Conservation (phyloP, 495 filamentous ascomycete species). For the Penicillium salamii region DNA sequence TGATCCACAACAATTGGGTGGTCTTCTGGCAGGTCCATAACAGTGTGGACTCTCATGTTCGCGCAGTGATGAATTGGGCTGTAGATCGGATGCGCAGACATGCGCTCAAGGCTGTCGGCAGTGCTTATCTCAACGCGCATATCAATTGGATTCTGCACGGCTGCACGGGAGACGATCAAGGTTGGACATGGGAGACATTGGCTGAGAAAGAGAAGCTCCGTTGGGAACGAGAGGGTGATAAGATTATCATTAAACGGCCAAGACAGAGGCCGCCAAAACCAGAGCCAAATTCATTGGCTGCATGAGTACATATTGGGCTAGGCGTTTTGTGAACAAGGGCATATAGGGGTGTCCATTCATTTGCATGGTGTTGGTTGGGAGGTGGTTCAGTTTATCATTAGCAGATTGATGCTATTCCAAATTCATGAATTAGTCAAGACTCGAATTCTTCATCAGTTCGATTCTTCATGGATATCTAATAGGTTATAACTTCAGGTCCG, state of each 20-base stretch:
- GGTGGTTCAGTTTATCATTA: conserved; percentile 11
- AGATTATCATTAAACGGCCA: conserved; percentile 66
- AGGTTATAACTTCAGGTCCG: conserved; percentile 74
- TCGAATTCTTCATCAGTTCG: conserved; percentile 13
- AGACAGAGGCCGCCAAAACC: conserved; percentile 31
- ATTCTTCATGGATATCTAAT: conserved; percentile 12
- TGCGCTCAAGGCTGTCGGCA: conserved; percentile 79
- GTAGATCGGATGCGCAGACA: conserved; percentile 66
- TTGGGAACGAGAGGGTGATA: conserved; percentile 72
- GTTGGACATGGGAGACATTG: conserved; percentile 70
- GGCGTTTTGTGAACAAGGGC: conserved; percentile 5
- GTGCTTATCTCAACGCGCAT: conserved; percentile 73
- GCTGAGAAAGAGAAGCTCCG: conserved; percentile 63
- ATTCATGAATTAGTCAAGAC: conserved; percentile 6
- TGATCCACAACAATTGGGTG: conserved; percentile 80
- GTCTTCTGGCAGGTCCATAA: conserved; percentile 69
- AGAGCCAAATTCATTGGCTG: conserved; percentile 17
- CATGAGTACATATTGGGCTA: conserved; percentile 1
- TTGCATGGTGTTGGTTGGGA: conserved; percentile 11
- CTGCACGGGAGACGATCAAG: conserved; percentile 58
- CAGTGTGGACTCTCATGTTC: conserved; percentile 72
- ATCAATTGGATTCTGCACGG: conserved; percentile 44
- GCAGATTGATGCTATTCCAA: conserved; percentile 9
- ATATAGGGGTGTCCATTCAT: conserved; percentile 13
- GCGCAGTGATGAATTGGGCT: conserved; percentile 75